Conservation (phyloP, 768 basidiomycete genomes). For the Candolleomyces eurysporus region DNA sequence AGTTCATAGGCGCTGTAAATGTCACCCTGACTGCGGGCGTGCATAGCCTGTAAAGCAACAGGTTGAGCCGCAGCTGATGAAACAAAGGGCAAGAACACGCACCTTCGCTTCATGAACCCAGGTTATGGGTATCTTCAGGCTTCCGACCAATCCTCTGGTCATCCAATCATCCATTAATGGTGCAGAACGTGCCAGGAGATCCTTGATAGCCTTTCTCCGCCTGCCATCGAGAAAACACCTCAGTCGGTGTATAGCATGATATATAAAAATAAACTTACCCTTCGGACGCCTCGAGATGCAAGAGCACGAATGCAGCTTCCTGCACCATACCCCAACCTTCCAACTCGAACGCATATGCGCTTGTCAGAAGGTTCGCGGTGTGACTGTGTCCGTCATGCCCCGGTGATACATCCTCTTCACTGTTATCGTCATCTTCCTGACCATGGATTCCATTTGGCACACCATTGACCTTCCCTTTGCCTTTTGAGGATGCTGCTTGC, state of each 20-base stretch:
- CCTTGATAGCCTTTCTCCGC: constrained; percentile 79
- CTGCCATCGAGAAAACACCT: constrained; percentile 37
- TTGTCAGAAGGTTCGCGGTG: constrained; percentile 79
- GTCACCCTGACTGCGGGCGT: constrained; percentile 58
- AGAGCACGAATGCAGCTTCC: constrained; percentile 83
- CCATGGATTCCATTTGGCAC: constrained; percentile 21
- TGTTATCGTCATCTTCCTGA: constrained; percentile 11
- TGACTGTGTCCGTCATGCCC: constrained; percentile 73
- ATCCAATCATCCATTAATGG: constrained; percentile 70
- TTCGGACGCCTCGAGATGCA: constrained; percentile 79
- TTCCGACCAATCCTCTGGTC: constrained; percentile 67
- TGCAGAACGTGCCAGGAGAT: constrained; percentile 71
- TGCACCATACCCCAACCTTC: constrained; percentile 80
- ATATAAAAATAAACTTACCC: constrained; percentile 62
- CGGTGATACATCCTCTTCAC: constrained; percentile 21
- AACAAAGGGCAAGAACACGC: constrained; percentile 7
- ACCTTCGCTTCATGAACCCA: constrained; percentile 96
- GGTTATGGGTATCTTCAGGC: constrained; percentile 72
- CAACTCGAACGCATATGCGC: constrained; percentile 83
- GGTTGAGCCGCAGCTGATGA: constrained; percentile 1
- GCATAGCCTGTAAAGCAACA: constrained; percentile 53
- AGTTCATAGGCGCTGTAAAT: constrained; percentile 75
- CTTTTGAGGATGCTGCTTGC: constrained; percentile 25
- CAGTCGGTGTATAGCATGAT: constrained; percentile 8
- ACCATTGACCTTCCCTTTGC: constrained; percentile 13